Evolutionary conservation across 345 rosid genomes (phyloP).

Genomic region (Eucalyptus leucophloia): DNA sequence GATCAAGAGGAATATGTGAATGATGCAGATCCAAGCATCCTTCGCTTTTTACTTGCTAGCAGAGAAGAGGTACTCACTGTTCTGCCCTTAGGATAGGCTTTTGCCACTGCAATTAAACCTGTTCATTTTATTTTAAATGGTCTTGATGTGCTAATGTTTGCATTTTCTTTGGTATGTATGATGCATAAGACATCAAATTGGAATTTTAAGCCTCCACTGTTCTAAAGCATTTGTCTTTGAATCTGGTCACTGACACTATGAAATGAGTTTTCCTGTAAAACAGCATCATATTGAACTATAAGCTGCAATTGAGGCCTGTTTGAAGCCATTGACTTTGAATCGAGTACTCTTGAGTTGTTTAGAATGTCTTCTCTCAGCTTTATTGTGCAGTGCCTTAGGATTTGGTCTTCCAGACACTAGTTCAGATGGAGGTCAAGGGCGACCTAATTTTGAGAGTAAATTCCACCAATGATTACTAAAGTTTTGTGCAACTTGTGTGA

Average conservation of each 20-base stretch:
- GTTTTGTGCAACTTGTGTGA: background rate
- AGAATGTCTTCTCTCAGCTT: background rate
- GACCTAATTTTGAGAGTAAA: background rate
- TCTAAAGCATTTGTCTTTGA: background rate
- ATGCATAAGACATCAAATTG: background rate
- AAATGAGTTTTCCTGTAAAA: background rate
- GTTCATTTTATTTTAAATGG: background rate
- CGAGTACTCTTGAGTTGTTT: background rate
- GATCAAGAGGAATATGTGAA: slow-evolving; percentile 83
- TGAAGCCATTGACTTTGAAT: background rate
- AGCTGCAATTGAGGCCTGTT: background rate
- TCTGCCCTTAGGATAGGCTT: background rate
- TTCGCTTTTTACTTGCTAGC: slow-evolving; percentile 91
- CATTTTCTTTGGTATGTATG: background rate
- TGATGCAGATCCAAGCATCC: slow-evolving; percentile 86
- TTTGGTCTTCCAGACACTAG: background rate
- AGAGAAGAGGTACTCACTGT: slow-evolving; percentile 63
- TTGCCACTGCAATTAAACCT: background rate
- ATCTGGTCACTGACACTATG: background rate
- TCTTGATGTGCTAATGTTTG: background rate
- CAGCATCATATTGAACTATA: background rate
- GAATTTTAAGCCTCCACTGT: background rate
- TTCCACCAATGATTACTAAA: background rate
- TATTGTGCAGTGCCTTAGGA: background rate
- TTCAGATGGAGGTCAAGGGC: background rate